Evolutionary conservation across 2,329 filamentous ascomycete species (phyloP).

Genomic region (Colletotrichum liriopes): DNA sequence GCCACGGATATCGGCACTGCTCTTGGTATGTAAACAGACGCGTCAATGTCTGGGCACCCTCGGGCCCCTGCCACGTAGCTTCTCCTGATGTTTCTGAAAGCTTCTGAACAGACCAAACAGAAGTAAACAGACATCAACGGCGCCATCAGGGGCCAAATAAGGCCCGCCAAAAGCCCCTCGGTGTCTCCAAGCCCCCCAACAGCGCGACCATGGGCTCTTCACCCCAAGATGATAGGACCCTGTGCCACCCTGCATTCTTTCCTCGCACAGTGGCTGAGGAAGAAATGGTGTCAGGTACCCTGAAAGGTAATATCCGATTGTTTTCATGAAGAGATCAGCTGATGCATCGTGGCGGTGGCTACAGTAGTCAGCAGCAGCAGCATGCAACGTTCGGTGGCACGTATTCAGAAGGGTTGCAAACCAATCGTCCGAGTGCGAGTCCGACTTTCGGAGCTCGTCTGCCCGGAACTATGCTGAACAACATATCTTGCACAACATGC

Average conservation of each 20-base stretch:
- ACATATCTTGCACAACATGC: not conserved
- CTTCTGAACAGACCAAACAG: constrained; percentile 6
- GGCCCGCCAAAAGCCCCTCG: constrained; percentile 19
- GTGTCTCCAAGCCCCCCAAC: constrained; percentile 10
- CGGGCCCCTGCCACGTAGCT: constrained; percentile 39
- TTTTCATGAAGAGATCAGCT: constrained; percentile 1
- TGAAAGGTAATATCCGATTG: constrained; percentile 25
- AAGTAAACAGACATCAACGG: not conserved
- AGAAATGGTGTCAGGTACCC: constrained; percentile 17
- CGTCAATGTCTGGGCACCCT: constrained; percentile 34
- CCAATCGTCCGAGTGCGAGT: constrained; percentile 6
- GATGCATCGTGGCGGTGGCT: not conserved
- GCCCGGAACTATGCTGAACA: not conserved
- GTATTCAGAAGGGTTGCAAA: not conserved
- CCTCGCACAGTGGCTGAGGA: constrained; percentile 32
- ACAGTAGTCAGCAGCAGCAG: not conserved
- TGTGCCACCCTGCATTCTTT: constrained; percentile 10
- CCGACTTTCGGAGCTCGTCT: not conserved
- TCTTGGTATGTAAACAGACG: constrained; percentile 34
- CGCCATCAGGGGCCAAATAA: constrained; percentile 1
- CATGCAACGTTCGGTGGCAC: not conserved
- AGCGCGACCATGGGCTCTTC: constrained; percentile 22
- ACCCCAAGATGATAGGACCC: constrained; percentile 17
- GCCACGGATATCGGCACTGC: constrained; percentile 40
- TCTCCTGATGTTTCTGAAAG: constrained; percentile 27